Conservation (phyloP, 2,329 filamentous ascomycete species). For the Verticillium nubilum region DNA sequence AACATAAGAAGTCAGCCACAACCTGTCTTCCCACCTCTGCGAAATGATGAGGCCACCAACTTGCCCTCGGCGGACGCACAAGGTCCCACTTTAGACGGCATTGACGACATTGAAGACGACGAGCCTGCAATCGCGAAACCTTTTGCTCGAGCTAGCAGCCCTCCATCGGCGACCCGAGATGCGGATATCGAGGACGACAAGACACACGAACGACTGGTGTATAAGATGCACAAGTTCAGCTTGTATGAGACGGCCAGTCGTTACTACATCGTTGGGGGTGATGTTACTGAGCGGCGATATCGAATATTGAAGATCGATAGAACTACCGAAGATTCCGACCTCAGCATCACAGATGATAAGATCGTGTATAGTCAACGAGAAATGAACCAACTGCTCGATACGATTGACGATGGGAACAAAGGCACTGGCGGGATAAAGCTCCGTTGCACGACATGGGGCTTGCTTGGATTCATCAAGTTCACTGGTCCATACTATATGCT, state of each 20-base stretch:
- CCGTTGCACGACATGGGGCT: constrained; percentile 85
- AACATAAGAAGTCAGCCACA: background rate
- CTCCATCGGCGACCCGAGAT: constrained; percentile 44
- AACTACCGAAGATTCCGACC: constrained; percentile 68
- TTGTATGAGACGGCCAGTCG: constrained; percentile 90
- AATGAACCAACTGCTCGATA: constrained; percentile 87
- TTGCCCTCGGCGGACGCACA: constrained; percentile 17
- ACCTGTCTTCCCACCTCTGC: constrained; percentile 28
- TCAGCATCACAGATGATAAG: constrained; percentile 88
- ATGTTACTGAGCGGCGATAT: constrained; percentile 83
- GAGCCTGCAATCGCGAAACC: constrained; percentile 53
- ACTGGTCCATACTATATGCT: constrained; percentile 97
- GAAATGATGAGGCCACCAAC: constrained; percentile 26
- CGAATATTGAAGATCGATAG: constrained; percentile 93
- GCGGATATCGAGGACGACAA: constrained; percentile 36
- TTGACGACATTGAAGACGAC: constrained; percentile 47
- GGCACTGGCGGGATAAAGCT: constrained; percentile 84
- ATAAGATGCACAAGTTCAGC: constrained; percentile 93
- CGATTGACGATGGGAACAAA: constrained; percentile 93
- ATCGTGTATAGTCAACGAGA: constrained; percentile 89
- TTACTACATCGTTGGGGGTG: constrained; percentile 91
- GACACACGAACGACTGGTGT: constrained; percentile 32
- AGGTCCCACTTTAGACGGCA: constrained; percentile 3
- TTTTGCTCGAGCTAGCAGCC: constrained; percentile 51
- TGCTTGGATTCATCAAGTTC: constrained; percentile 93